These are phyloP conservation scores for Lophiotrema nucula DNA, from an alignment of 495 filamentous ascomycete species.

Conservation along the genomic window DNA sequence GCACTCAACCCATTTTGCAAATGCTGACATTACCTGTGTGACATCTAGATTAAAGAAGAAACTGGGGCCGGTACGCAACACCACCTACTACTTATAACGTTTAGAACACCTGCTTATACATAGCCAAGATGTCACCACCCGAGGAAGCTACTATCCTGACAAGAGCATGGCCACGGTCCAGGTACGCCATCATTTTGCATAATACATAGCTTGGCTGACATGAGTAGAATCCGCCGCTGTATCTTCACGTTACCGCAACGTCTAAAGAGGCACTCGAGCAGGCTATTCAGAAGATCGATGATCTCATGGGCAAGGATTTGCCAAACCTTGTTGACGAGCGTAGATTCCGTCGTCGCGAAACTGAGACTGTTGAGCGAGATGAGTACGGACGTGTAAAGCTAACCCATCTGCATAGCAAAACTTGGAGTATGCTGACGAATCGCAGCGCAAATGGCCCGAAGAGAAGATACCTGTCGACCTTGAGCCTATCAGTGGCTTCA, in stretches of 20 bases:
- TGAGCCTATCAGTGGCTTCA: constrained; percentile 92
- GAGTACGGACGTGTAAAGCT: constrained; percentile 79
- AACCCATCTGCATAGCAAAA: background rate
- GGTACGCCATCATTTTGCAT: no score
- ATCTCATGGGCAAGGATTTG: constrained; percentile 93
- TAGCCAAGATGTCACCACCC: constrained; percentile 96
- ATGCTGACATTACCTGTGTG: constrained; percentile 94
- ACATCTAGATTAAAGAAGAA: constrained; percentile 98
- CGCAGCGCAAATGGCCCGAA: constrained; percentile 96
- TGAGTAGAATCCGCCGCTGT: constrained; percentile 81
- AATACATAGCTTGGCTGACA: no score
- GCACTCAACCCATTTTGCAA: constrained; percentile 69
- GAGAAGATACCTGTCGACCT: constrained; percentile 88
- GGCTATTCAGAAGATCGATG: constrained; percentile 80
- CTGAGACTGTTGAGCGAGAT: constrained; percentile 88
- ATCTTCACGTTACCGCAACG: constrained; percentile 92
- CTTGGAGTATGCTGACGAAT: constrained; percentile 33
- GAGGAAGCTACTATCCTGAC: constrained; percentile 93
- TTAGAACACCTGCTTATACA: constrained; percentile 54
- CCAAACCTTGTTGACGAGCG: constrained; percentile 95
- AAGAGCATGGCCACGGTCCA: constrained; percentile 93
- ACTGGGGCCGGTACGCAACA: constrained; percentile 98
- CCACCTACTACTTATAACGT: constrained; percentile 42
- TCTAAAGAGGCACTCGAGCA: constrained; percentile 87
- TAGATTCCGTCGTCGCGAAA: constrained; percentile 84